Evolutionary conservation across 2,329 filamentous ascomycete species (phyloP).

Genomic region (Microcyclospora tardicrescens): DNA sequence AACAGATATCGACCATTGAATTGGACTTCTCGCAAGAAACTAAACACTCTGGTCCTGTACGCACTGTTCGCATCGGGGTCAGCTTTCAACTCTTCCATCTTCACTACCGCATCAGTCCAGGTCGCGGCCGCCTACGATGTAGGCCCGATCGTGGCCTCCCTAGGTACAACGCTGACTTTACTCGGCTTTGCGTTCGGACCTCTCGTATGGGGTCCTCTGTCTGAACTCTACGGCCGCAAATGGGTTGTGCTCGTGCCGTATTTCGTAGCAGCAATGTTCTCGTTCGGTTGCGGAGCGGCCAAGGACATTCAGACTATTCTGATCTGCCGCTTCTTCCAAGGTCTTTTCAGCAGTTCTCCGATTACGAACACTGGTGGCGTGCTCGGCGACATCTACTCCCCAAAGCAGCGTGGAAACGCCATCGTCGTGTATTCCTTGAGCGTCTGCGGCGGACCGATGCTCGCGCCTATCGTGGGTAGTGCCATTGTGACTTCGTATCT

Average conservation of each 20-base stretch:
- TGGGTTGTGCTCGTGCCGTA: too few relatives aligned
- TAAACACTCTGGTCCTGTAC: too few relatives aligned
- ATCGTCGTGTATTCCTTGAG: slow-evolving; percentile 42
- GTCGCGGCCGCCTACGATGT: slow-evolving; percentile 36
- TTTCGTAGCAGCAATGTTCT: too few relatives aligned
- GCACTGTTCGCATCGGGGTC: too few relatives aligned
- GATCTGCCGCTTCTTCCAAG: slow-evolving; percentile 43
- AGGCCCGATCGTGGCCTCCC: slow-evolving; percentile 29
- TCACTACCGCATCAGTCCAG: slow-evolving; percentile 26
- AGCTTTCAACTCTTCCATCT: slow-evolving; percentile 39
- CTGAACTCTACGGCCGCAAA: too few relatives aligned
- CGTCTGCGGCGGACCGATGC: slow-evolving; percentile 41
- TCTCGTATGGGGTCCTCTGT: slow-evolving; percentile 19
- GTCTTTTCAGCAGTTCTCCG: slow-evolving; percentile 40
- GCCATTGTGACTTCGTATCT: slow-evolving; percentile 45
- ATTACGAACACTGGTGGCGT: slow-evolving; percentile 36
- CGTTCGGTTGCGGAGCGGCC: too few relatives aligned
- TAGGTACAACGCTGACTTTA: slow-evolving; percentile 22
- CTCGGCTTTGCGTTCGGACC: slow-evolving; percentile 47
- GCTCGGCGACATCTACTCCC: slow-evolving; percentile 42
- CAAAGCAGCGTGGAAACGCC: slow-evolving; percentile 39
- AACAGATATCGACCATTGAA: too few relatives aligned
- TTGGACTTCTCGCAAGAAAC: too few relatives aligned
- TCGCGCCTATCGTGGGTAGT: slow-evolving; percentile 43
- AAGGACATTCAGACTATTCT: slow-evolving; percentile 41